A percentile compares a stretch with the other conserved stretches of the same genome.
Conservation (phyloP, 306 rosid species). For the Dalbergia oliveri region DNA sequence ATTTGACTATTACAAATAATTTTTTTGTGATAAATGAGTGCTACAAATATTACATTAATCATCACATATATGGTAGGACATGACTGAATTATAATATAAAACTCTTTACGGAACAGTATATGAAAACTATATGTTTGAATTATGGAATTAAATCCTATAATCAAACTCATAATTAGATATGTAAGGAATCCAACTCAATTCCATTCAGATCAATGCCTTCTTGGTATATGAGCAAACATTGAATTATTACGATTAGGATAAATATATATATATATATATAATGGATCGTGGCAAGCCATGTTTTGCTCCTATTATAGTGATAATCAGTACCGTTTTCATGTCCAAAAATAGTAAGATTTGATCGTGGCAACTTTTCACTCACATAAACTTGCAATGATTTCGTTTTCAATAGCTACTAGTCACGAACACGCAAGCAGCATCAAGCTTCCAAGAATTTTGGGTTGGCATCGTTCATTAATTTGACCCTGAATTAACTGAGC, state of each 20-base stretch:
- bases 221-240: no score
- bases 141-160: no score
- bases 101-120: no score
- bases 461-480: constrained; percentile 17
- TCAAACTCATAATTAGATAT: no score
- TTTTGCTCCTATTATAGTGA: constrained; percentile 43
- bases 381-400: background rate
- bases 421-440: constrained; percentile 31
- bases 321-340: constrained; percentile 5
- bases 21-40: no score
- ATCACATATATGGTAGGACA: no score
- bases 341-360: constrained; percentile 39
- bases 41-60: no score
- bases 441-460: constrained; percentile 34
- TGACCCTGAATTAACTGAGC: constrained; percentile 28
- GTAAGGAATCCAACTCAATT: no score
- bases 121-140: no score
- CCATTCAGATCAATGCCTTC: no score
- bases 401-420: constrained; percentile 14
- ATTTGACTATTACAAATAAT: no score
- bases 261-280: background rate
- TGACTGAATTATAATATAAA: no score
- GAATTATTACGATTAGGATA: background rate
- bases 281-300: constrained; percentile 22
- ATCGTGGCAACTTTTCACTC: constrained; percentile 26